A percentile compares a stretch with the other conserved stretches of the same genome.
Conservation (phyloP, 192 early-diverging fungal genomes). For the Backusella tarrabulga region DNA sequence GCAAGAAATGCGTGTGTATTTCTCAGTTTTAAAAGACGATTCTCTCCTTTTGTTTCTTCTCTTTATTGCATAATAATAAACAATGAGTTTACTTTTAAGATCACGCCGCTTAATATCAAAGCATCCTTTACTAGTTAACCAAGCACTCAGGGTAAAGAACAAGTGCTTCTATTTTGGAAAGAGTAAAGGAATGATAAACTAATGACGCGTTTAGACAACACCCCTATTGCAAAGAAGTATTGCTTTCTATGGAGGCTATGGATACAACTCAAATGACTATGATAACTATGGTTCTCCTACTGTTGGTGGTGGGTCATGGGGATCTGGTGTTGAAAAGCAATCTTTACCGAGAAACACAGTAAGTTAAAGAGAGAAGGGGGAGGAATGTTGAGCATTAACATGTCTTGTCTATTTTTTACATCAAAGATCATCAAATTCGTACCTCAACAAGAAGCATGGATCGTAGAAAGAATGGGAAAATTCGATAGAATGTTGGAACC, state of each 20-base stretch:
- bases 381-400: background rate
- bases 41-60: background rate
- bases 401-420: background rate
- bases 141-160: background rate
- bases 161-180: too few species aligned
- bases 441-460: slow-evolving; percentile 97
- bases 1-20: background rate
- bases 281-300: slow-evolving; percentile 31
- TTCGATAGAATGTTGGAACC: slow-evolving; percentile 85
- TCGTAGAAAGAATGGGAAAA: slow-evolving; percentile 94
- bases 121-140: background rate
- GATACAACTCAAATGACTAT: slow-evolving; percentile 27
- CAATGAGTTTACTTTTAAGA: background rate
- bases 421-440: slow-evolving; percentile 88
- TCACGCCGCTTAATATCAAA: background rate
- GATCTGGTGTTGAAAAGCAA: slow-evolving; percentile 28
- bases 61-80: background rate
- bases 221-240: slow-evolving; percentile 13
- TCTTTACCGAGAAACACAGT: slow-evolving; percentile 53
- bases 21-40: too few species aligned
- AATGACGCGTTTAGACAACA: slow-evolving; percentile 8
- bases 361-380: background rate
- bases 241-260: slow-evolving; percentile 29
- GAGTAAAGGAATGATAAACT: background rate
- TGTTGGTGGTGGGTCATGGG: slow-evolving; percentile 25